Base-by-base conservation (phyloP, 495 filamentous ascomycete species). In the Tuber aestivum region DNA sequence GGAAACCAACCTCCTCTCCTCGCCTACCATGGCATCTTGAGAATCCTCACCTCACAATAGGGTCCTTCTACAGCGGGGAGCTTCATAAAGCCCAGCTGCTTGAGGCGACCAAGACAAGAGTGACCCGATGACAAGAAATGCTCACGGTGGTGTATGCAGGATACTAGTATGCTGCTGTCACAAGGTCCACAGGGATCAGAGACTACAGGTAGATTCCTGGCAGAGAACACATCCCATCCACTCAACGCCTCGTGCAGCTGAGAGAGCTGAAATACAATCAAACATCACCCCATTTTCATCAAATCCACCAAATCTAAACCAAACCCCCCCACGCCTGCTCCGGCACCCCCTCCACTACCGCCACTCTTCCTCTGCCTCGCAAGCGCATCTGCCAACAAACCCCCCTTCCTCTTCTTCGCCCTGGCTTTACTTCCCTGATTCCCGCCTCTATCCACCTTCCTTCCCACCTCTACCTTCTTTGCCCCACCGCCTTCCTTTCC, bases 271-370 rank as follows among this genome's bases (percentile, higher is more conserved):
- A 27, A 16, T 32, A 32, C n/a, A 4, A 65, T 32, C 56, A 65
- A 65, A 79, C 70, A 77, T 81, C 73, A 81, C 56, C 70, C 79
- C 32, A 68, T 78, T 70, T 78, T 81, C 78, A 81, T 78, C 70
- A 81, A 77, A 81, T 81, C 80, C 79, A 81, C 79, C 56, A 80
- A 45, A 61, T 79, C 77, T 48, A 80, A 72, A 50, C 77, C 79
- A 32, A 80, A 80, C 16, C 79, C 78, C n/a, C 78, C 77, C 65
- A 20, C 38, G 0, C 73, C 70, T 41, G 14, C 56, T 76, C 69
- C 70, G 44, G 70, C 37, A 21, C 42, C 71, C 40, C 74, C 44
- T 23, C 27, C 40, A 8, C 21, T 38, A 1, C 42, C 50, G 2
- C 35, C 72, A 8, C 69, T 50, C 18, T 27, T 44, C 38, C 3